These are phyloP conservation scores for Protomyces lactucae-debilis DNA, from an alignment of 1,139 yeast genomes.

Conservation along the genomic window DNA sequence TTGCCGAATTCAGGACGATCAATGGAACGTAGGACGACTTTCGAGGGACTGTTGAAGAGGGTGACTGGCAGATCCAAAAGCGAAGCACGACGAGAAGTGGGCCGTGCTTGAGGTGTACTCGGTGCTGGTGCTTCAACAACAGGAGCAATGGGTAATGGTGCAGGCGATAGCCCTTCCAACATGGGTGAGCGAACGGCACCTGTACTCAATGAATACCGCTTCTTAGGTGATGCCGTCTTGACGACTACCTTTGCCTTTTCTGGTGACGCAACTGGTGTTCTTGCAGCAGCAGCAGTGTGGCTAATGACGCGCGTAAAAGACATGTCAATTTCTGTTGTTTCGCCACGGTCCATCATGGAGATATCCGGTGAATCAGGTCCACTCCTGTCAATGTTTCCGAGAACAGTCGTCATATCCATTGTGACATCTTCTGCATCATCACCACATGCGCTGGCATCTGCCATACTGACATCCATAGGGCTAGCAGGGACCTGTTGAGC, in stretches of 20 bases:
- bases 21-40: slow-evolving; percentile 7
- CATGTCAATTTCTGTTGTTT: neutral
- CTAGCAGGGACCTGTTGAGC: neutral
- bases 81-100: slow-evolving; percentile 6
- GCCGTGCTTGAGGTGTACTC: slow-evolving; percentile 3
- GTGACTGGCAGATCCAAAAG: slow-evolving; percentile 5
- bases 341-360: slow-evolving; percentile 3
- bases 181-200: neutral
- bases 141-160: neutral
- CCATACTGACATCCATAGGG: slow-evolving; percentile 25
- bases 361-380: neutral
- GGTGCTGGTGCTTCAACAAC: neutral
- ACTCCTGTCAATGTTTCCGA: slow-evolving; percentile 28
- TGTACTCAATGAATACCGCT: neutral
- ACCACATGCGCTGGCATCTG: slow-evolving; percentile 25
- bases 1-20: slow-evolving; percentile 17
- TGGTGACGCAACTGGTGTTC: neutral
- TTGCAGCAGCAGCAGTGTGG: neutral
- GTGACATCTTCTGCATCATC: slow-evolving; percentile 30
- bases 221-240: neutral
- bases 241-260: neutral
- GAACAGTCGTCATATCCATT: slow-evolving; percentile 35
- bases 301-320: neutral
- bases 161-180: neutral
- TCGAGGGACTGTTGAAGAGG: slow-evolving; percentile 8